Conservation (phyloP, 106 monocot species). For the Dioscorea zingiberensis region DNA sequence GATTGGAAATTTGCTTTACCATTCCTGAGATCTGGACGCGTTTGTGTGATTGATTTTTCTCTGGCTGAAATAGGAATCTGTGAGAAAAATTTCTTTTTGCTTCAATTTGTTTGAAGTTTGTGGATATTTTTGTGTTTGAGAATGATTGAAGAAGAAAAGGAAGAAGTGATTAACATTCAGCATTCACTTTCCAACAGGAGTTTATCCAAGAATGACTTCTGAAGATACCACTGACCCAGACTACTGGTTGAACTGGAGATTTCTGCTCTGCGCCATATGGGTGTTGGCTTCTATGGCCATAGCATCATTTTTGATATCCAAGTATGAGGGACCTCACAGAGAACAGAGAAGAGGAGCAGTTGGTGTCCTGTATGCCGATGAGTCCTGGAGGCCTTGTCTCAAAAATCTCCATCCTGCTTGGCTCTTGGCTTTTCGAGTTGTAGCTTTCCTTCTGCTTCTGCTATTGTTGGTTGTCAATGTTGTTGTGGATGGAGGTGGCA, state of each 20-base stretch:
- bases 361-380: slow-evolving; percentile 52
- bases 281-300: slow-evolving; percentile 34
- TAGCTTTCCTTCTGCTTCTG: slow-evolving; percentile 43
- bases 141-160: too few species aligned
- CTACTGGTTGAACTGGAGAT: slow-evolving; percentile 80
- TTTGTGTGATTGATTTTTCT: too few species aligned
- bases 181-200: slow-evolving; percentile 46
- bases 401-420: slow-evolving; percentile 59
- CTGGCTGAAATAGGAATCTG: too few species aligned
- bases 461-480: slow-evolving; percentile 34
- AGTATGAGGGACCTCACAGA: slow-evolving; percentile 36
- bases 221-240: slow-evolving; percentile 23
- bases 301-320: slow-evolving; percentile 56
- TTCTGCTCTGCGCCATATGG: slow-evolving; percentile 53
- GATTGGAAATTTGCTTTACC: too few species aligned
- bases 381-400: slow-evolving; percentile 75
- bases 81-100: too few species aligned
- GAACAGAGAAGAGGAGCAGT: slow-evolving; percentile 6
- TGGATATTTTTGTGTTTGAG: too few species aligned
- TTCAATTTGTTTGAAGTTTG: too few species aligned
- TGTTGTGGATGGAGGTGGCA: slow-evolving; percentile 30
- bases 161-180: too few species aligned
- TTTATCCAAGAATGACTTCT: slow-evolving; percentile 30
- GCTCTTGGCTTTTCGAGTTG: slow-evolving; percentile 48
- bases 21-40: too few species aligned